phyloP scores from a whole-genome alignment of 2,329 filamentous ascomycete species.

The Apiospora saccharicola region DNA sequence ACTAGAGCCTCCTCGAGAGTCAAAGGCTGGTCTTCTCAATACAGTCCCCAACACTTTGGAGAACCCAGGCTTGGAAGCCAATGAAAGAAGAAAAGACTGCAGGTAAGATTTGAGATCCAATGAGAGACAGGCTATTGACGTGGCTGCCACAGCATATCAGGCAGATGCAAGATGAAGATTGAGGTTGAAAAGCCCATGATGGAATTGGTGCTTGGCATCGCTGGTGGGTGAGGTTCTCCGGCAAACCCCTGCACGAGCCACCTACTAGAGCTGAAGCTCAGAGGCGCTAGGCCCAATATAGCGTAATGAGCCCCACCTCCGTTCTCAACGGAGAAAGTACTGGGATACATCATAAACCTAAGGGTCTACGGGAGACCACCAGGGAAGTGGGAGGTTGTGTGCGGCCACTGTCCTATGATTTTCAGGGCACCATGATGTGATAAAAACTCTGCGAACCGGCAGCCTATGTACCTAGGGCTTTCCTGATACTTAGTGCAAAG shows the following conservation, averaged over 20 bases:
- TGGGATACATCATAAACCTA: not conserved
- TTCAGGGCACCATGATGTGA: slow-evolving; percentile 16
- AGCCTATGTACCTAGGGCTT: slow-evolving; percentile 13
- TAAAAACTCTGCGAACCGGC: slow-evolving; percentile 11
- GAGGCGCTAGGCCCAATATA: not conserved
- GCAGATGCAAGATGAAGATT: slow-evolving; percentile 7
- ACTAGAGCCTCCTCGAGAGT: slow-evolving; percentile 3
- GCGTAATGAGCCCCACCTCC: slow-evolving; percentile 4
- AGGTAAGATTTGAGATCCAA: not conserved
- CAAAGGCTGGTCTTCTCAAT: not conserved
- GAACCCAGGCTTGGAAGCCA: not conserved
- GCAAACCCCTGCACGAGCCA: slow-evolving; percentile 16
- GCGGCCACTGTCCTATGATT: slow-evolving; percentile 13
- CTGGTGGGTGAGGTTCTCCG: slow-evolving; percentile 14
- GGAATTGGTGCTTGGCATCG: slow-evolving; percentile 16
- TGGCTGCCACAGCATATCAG: not conserved
- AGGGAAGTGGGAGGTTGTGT: slow-evolving; percentile 16
- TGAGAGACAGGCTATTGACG: not conserved
- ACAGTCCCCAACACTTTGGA: not conserved
- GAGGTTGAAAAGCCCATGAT: slow-evolving; percentile 5
- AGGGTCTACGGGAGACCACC: slow-evolving; percentile 1
- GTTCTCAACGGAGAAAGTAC: slow-evolving; percentile 21
- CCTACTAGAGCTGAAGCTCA: slow-evolving; percentile 11
- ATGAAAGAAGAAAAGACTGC: not conserved
- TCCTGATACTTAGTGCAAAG: not conserved